Evolutionary conservation across 1,139 yeast species (phyloP).

Genomic region (Lizanozyma gosingica): DNA sequence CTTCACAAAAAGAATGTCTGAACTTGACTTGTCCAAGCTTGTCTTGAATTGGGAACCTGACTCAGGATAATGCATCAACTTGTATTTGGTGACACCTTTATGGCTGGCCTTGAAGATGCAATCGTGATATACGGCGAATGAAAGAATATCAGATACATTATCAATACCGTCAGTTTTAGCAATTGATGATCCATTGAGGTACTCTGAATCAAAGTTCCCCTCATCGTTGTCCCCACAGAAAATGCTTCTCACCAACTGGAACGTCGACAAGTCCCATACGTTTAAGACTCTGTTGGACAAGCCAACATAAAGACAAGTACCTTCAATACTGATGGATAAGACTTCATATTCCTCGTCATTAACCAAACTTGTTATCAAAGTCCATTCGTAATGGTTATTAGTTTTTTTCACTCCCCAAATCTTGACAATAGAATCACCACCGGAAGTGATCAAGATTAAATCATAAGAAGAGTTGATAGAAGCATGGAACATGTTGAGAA

Average conservation of each 20-base stretch:
- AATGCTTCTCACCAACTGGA: slow-evolving; percentile 57
- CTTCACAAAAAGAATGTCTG: slow-evolving; percentile 15
- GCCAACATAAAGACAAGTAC: slow-evolving; percentile 72
- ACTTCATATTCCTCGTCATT: slow-evolving; percentile 52
- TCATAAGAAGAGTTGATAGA: slow-evolving; percentile 5
- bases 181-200: too few relatives aligned
- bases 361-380: slow-evolving; percentile 36
- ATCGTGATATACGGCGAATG: slow-evolving; percentile 44
- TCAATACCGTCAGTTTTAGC: slow-evolving; percentile 5
- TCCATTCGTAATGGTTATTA: slow-evolving; percentile 7
- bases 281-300: slow-evolving; percentile 62
- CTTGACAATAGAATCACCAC: slow-evolving; percentile 84
- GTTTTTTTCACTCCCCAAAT: slow-evolving; percentile 46
- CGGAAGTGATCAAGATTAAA: slow-evolving; percentile 42
- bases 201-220: slow-evolving; percentile 2
- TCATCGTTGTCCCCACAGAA: slow-evolving; percentile 38
- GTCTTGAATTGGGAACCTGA: background rate
- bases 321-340: slow-evolving; percentile 54
- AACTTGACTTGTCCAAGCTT: slow-evolving; percentile 9
- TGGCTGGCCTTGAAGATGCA: slow-evolving; percentile 49
- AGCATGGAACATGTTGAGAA: slow-evolving; percentile 2
- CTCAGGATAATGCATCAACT: slow-evolving; percentile 22
- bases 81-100: slow-evolving; percentile 47
- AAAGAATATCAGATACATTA: slow-evolving; percentile 18
- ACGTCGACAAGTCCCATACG: slow-evolving; percentile 78